Evolutionary conservation across 1,284 basidiomycete species (phyloP).

Genomic region (Sporisorium sorghi): DNA sequence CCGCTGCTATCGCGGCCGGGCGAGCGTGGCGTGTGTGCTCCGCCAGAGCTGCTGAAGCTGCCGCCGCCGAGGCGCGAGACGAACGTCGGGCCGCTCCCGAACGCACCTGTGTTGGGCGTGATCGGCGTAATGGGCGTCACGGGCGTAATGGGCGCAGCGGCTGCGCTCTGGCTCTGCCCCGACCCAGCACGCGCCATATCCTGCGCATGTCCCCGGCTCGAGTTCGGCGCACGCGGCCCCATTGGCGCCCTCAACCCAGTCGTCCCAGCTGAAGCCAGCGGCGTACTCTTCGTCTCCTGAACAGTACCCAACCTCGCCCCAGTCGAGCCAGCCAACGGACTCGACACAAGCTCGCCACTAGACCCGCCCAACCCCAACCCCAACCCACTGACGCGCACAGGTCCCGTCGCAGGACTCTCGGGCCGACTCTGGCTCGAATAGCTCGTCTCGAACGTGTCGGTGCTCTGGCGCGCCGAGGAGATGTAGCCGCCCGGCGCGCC

Average conservation of each 20-base stretch:
- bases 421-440: conserved; percentile 28
- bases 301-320: conserved; percentile 16
- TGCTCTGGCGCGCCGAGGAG: conserved; percentile 20
- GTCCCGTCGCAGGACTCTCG: conserved; percentile 27
- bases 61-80: conserved; percentile 37
- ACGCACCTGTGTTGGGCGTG: conserved; percentile 15
- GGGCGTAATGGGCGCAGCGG: conserved; percentile 9
- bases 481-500: conserved; percentile 7
- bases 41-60: conserved; percentile 15
- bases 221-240: conserved; percentile 33
- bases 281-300: background rate
- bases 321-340: background rate
- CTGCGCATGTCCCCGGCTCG: background rate
- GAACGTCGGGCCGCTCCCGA: conserved; percentile 25
- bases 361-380: conserved; percentile 15
- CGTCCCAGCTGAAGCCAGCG: conserved; percentile 2
- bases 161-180: conserved; percentile 7
- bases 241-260: conserved; percentile 29
- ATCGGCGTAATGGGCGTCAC: conserved; percentile 25
- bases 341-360: conserved; percentile 1
- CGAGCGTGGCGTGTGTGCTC: conserved; percentile 7
- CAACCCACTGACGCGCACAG: conserved; percentile 12
- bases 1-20: conserved; percentile 21
- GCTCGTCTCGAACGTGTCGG: conserved; percentile 33
- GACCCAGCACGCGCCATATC: conserved; percentile 24